phyloP scores from a whole-genome alignment of 2,329 filamentous ascomycete species.

The Intubia oerlemansii region DNA sequence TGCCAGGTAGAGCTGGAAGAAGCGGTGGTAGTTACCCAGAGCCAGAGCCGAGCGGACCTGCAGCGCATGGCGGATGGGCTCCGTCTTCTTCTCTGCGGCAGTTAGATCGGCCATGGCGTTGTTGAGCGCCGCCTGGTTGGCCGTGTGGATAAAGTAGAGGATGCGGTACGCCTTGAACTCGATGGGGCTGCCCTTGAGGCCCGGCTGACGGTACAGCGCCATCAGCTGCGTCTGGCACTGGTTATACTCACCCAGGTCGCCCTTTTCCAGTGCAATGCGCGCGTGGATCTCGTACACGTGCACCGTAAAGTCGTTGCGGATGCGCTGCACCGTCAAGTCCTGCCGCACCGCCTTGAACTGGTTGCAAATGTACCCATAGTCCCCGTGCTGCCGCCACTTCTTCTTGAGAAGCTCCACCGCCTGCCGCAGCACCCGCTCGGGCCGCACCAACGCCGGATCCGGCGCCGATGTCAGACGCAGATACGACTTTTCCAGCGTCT shows the following conservation, averaged over 20 bases:
- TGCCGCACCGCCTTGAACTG: conserved; percentile 98
- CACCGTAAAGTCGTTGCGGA: conserved; percentile 92
- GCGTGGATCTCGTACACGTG: conserved; percentile 95
- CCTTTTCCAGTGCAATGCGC: conserved; percentile 91
- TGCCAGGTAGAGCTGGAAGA: conserved; percentile 89
- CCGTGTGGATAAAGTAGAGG: conserved; percentile 97
- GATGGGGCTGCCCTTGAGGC: conserved; percentile 69
- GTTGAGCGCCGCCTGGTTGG: conserved; percentile 95
- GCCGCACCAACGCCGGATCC: conserved; percentile 73
- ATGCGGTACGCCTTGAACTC: conserved; percentile 99
- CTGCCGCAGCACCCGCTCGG: conserved; percentile 56
- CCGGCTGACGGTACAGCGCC: conserved; percentile 59
- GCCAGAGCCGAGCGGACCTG: conserved; percentile 80
- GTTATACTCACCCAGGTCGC: conserved; percentile 99
- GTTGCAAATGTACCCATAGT: conserved; percentile 95
- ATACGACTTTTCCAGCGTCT: conserved; percentile 78
- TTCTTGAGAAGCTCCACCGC: conserved; percentile 76
- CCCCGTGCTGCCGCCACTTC: conserved; percentile 85
- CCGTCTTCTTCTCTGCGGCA: conserved; percentile 76
- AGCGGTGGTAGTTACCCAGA: conserved; percentile 89
- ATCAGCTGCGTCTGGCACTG: conserved; percentile 98
- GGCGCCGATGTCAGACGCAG: conserved; percentile 83
- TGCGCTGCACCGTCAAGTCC: conserved; percentile 92
- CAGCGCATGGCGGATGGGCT: conserved; percentile 73
- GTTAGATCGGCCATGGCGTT: conserved; percentile 98